A percentile compares a stretch with the other conserved stretches of the same genome.
These are phyloP conservation scores for Chlamydomonas incerta DNA, from an alignment of 139 green algal genomes.

Conservation along the genomic window DNA sequence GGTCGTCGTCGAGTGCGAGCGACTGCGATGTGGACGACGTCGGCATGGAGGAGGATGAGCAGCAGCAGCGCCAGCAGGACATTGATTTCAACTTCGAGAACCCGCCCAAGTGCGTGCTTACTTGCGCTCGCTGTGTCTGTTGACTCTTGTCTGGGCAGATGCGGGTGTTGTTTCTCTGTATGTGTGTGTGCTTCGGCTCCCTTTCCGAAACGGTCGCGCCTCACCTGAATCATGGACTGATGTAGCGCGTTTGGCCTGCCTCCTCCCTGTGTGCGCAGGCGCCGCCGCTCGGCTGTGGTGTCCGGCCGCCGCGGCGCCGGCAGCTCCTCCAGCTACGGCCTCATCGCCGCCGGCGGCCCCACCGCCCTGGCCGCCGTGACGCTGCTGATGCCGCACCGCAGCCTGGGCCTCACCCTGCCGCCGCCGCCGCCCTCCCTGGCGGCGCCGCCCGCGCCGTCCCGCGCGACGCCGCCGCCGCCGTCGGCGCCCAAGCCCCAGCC, in stretches of 20 bases:
- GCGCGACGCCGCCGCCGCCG: not conserved
- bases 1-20: too few species aligned
- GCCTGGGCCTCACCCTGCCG: not conserved
- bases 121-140: too few species aligned
- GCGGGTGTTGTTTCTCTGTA: too few species aligned
- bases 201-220: not conserved
- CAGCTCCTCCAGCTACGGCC: not conserved
- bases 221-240: too few species aligned
- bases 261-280: too few species aligned
- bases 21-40: not conserved
- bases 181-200: not conserved
- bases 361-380: not conserved
- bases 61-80: too few species aligned
- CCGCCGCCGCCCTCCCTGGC: not conserved
- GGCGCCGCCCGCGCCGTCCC: not conserved
- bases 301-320: not conserved
- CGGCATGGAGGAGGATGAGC: not conserved
- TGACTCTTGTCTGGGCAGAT: too few species aligned
- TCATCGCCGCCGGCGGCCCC: not conserved
- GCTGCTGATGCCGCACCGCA: slow-evolving; percentile 8
- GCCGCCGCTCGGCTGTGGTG: not conserved
- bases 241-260: too few species aligned
- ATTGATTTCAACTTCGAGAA: slow-evolving; percentile 43
- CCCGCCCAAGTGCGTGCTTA: slow-evolving; percentile 19
- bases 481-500: too few species aligned